Evolutionary conservation across 495 filamentous ascomycete genomes (phyloP), one percentile per base, ranked within the genome.

Genomic region (Penicillium longicatenatum): DNA sequence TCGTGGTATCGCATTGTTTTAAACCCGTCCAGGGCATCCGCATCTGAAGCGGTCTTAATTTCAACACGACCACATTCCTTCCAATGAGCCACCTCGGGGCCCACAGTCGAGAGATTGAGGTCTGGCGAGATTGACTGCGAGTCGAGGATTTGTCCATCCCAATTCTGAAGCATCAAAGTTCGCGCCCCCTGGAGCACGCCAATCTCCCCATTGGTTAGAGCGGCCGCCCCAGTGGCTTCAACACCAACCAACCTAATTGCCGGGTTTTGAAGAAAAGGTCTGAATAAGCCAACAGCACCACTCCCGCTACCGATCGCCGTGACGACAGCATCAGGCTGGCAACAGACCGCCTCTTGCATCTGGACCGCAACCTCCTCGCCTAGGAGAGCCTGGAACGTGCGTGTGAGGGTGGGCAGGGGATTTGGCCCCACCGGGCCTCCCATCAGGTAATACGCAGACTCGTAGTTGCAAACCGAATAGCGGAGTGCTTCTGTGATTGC

Each of bases 71-170:
- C 67, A 50, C 39, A 54, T 16, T 62, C 54, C 62, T 70, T 74
- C 71, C 69, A 74, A 63, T 70, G 59, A 24, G 71, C 67, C 37
- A 74, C 31, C 31, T 74, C 71, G 12, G 71, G 71, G 2, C 69
- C 71, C 58, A 70, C 69, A 10, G 60, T 67, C 4, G 69, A 70
- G 11, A 72, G 57, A 37, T 70, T 72, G 65, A 74, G 47, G 48
- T 74, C 70, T 42, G 70, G 70, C 6, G 70, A 66, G 37, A 71
- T 72, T 1, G 71, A 70, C 37, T 69, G 56, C 19, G 69, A 69
- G 21, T 68, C 62, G 19, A 66, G 33, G 43, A 73, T 67, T 52
- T 74, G 71, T 0, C 71, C 71, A 46, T 74, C 55, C 10, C 60
- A n/a, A 20, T 66, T 66, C 54, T 74, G 71, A 16, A 74, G 61